Conservation (phyloP, 1,139 yeast species). For the Sugiyamaella sp. region DNA sequence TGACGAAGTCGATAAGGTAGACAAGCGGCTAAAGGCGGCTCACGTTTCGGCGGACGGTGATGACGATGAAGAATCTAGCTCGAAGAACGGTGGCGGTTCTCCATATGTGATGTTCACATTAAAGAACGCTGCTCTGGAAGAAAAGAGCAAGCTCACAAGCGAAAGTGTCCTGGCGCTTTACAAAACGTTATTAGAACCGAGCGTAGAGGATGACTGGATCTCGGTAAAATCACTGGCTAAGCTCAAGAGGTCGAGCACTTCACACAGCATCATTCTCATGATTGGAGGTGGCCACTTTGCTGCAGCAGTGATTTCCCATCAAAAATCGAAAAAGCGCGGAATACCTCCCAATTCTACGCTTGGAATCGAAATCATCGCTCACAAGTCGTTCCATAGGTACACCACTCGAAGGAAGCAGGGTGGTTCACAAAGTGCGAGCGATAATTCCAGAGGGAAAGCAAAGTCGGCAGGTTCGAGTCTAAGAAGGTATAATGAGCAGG, state of each 20-base stretch:
- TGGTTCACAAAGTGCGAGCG: slow-evolving; percentile 93
- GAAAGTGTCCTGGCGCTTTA: slow-evolving; percentile 66
- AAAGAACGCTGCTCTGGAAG: slow-evolving; percentile 43
- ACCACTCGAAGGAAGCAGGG: slow-evolving; percentile 98
- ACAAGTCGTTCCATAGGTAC: slow-evolving; percentile 90
- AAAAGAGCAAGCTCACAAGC: slow-evolving; percentile 21
- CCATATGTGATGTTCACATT: slow-evolving; percentile 64
- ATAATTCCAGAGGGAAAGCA: slow-evolving; percentile 91
- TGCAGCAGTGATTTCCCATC: slow-evolving; percentile 86
- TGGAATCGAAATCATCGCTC: slow-evolving; percentile 53
- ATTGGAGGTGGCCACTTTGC: slow-evolving; percentile 99
- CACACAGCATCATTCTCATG: slow-evolving; percentile 79
- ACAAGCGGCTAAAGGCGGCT: slow-evolving; percentile 21
- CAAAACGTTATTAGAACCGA: slow-evolving; percentile 60
- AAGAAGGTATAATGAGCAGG: slow-evolving; percentile 88
- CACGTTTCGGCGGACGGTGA: slow-evolving; percentile 26
- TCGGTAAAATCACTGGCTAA: slow-evolving; percentile 50
- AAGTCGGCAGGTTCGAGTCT: slow-evolving; percentile 93
- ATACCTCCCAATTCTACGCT: slow-evolving; percentile 51
- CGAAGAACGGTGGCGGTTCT: slow-evolving; percentile 44
- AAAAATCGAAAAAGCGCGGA: slow-evolving; percentile 55
- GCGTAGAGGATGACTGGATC: slow-evolving; percentile 46
- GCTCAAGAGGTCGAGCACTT: slow-evolving; percentile 36
- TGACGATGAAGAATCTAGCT: slow-evolving; percentile 29
- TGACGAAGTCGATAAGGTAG: slow-evolving; percentile 16